Evolutionary conservation across 192 early-diverging fungal species (phyloP).

Genomic region (Coemansia pectinata): DNA sequence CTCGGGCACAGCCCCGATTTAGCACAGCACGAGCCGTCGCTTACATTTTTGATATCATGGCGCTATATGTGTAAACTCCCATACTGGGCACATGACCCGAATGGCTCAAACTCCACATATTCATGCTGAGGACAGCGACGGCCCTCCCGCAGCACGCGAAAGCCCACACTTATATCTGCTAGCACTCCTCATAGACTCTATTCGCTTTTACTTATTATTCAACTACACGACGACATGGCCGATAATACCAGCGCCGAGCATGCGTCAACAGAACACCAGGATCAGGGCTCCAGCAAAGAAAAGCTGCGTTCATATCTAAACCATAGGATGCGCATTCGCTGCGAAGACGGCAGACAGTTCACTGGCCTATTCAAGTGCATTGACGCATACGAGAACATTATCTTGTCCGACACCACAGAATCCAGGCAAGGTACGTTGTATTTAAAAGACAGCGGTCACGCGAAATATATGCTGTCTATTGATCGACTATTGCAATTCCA

Average conservation of each 20-base stretch:
- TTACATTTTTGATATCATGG: too few relatives aligned
- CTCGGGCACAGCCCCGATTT: not conserved
- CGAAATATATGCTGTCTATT: not conserved
- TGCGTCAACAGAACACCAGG: not conserved
- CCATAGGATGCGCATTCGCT: constrained; percentile 37
- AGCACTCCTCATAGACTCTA: not conserved
- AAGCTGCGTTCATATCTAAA: constrained; percentile 33
- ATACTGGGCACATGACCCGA: not conserved
- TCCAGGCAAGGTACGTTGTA: constrained; percentile 20
- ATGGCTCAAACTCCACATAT: not conserved
- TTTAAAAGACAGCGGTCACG: not conserved
- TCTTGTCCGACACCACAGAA: constrained; percentile 44
- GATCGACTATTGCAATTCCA: not conserved
- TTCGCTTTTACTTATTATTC: not conserved
- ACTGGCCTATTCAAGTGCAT: constrained; percentile 45
- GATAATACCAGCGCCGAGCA: not conserved
- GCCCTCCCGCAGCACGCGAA: too few relatives aligned
- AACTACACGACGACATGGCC: not conserved
- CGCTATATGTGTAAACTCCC: not conserved
- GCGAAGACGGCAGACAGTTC: constrained; percentile 38
- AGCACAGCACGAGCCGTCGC: too few relatives aligned
- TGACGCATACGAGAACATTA: constrained; percentile 35
- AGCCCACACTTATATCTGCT: not conserved
- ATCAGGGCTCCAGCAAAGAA: constrained; percentile 15
- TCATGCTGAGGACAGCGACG: not conserved